Conservation (phyloP, 2,329 filamentous ascomycete genomes). For the Iodosphaeria phyllophila region DNA sequence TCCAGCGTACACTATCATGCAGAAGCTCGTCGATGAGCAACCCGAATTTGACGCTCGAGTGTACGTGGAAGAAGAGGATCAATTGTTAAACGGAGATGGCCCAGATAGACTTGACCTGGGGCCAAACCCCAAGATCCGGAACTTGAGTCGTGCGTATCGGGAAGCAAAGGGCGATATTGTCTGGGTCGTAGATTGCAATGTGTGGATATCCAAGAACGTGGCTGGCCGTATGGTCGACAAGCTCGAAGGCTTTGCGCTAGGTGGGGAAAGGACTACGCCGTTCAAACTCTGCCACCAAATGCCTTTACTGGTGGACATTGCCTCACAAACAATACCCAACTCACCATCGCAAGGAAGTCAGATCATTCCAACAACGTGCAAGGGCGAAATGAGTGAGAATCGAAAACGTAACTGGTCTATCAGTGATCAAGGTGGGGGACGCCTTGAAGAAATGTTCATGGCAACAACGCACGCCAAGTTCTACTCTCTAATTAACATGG, state of each 20-base stretch:
- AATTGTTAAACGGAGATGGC: constrained; percentile 36
- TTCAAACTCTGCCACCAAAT: constrained; percentile 94
- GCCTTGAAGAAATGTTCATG: constrained; percentile 89
- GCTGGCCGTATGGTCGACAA: constrained; percentile 79
- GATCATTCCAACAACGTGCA: too few relatives aligned
- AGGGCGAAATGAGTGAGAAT: too few relatives aligned
- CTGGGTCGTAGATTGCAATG: constrained; percentile 93
- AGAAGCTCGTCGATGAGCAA: constrained; percentile 55
- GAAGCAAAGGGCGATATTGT: constrained; percentile 77
- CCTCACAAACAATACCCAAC: too few relatives aligned
- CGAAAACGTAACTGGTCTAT: too few relatives aligned
- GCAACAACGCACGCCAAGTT: constrained; percentile 90
- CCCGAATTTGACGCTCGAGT: constrained; percentile 51
- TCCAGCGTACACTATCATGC: constrained; percentile 57
- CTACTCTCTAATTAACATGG: constrained; percentile 91
- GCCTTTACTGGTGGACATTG: constrained; percentile 69
- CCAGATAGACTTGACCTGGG: constrained; percentile 45
- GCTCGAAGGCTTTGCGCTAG: constrained; percentile 46
- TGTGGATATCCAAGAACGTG: constrained; percentile 71
- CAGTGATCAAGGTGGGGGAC: constrained; percentile 54
- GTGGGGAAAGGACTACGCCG: constrained; percentile 29
- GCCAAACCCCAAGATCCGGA: constrained; percentile 95
- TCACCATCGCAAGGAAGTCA: too few relatives aligned
- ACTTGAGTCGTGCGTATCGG: constrained; percentile 82
- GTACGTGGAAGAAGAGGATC: constrained; percentile 68